phyloP scores from a whole-genome alignment of 768 basidiomycete genomes.

The Termitomyces sp. region DNA sequence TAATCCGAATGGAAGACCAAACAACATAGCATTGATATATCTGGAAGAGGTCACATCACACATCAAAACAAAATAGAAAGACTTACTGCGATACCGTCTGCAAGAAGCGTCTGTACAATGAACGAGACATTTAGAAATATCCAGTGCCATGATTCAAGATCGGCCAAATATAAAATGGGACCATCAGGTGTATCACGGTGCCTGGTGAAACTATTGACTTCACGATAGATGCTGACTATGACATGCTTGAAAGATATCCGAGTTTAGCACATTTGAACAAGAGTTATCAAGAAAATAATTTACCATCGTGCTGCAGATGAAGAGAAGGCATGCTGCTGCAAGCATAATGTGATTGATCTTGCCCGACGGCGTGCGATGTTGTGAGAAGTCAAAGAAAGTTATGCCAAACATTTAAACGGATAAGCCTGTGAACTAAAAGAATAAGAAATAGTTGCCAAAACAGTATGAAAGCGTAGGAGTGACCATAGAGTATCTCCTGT shows the following conservation, averaged over 20 bases:
- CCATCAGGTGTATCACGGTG: background rate
- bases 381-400: background rate
- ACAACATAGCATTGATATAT: slow-evolving; percentile 1
- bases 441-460: background rate
- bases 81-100: background rate
- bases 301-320: background rate
- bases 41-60: background rate
- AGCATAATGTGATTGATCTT: background rate
- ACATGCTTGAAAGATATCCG: background rate
- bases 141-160: background rate
- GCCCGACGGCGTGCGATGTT: background rate
- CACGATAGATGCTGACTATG: background rate
- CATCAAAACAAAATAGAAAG: background rate
- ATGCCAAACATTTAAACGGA: background rate
- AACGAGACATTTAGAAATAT: background rate
- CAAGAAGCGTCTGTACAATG: background rate
- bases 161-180: background rate
- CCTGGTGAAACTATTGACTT: background rate
- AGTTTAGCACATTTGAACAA: background rate
- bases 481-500: background rate
- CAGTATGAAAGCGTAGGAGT: background rate
- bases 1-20: background rate
- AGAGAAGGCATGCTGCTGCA: background rate
- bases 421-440: background rate
- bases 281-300: background rate